Percentiles rank a stretch among this genome's conserved stretches.
Conservation (phyloP, 192 early-diverging fungal genomes). For the Backusella liffmaniae region DNA sequence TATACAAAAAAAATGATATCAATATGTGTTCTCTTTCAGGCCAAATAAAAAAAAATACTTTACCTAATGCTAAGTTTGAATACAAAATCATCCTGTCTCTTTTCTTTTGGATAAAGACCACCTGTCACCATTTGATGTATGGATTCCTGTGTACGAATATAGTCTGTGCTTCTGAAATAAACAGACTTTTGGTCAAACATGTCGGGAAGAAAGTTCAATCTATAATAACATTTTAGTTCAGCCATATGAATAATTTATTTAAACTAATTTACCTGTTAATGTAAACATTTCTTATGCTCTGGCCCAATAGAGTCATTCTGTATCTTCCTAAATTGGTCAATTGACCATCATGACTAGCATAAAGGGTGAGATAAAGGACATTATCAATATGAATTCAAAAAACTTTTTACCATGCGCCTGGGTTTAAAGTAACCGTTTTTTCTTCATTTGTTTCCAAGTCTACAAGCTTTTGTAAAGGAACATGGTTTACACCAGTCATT, state of each 20-base stretch:
- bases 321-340: conserved; percentile 38
- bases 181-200: conserved; percentile 11
- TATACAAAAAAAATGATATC: too few relatives aligned
- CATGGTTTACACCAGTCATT: not conserved
- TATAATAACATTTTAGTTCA: not conserved
- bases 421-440: not conserved
- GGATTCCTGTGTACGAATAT: conserved; percentile 37
- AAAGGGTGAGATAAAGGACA: too few relatives aligned
- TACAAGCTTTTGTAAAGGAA: conserved; percentile 19
- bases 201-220: conserved; percentile 28
- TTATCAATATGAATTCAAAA: not conserved
- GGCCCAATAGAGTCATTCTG: conserved; percentile 32
- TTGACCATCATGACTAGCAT: conserved; percentile 31
- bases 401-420: conserved; percentile 12
- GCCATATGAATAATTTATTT: too few relatives aligned
- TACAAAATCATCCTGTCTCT: conserved; percentile 7
- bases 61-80: conserved; percentile 38
- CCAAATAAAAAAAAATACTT: not conserved
- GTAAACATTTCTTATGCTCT: conserved; percentile 31
- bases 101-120: conserved; percentile 37
- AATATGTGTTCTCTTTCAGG: too few relatives aligned
- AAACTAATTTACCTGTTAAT: conserved; percentile 23
- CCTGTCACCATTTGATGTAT: conserved; percentile 36
- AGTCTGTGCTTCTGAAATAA: conserved; percentile 35
- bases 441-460: conserved; percentile 7